phyloP scores from a whole-genome alignment of 306 rosid genomes.

The Mimosa pudica region DNA sequence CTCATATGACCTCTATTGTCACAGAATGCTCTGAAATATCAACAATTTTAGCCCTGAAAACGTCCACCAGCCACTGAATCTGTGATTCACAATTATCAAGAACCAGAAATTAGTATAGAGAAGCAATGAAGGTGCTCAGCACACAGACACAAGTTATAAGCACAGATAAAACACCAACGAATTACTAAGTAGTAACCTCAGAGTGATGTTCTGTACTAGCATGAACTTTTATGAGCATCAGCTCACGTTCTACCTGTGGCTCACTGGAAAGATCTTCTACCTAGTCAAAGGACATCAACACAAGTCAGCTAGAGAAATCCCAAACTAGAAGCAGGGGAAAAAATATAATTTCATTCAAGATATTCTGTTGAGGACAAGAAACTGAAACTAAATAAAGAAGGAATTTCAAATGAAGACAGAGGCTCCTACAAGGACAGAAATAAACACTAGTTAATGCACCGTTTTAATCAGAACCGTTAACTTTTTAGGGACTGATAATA shows the following conservation, averaged over 20 bases:
- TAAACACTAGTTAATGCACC: neutral
- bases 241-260: slow-evolving; percentile 83
- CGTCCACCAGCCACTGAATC: slow-evolving; percentile 81
- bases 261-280: slow-evolving; percentile 76
- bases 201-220: slow-evolving; percentile 52
- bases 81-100: slow-evolving; percentile 47
- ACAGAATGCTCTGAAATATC: slow-evolving; percentile 71
- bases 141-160: neutral
- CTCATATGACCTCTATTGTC: slow-evolving; percentile 66
- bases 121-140: slow-evolving; percentile 19
- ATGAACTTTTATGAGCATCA: slow-evolving; percentile 71
- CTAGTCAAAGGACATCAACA: slow-evolving; percentile 36
- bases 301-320: slow-evolving; percentile 18
- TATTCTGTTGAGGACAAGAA: neutral
- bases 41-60: slow-evolving; percentile 74
- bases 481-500: neutral
- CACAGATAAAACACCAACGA: slow-evolving; percentile 7
- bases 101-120: slow-evolving; percentile 21
- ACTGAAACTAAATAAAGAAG: neutral
- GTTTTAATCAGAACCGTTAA: neutral
- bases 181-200: slow-evolving; percentile 50
- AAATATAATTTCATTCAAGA: neutral
- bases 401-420: neutral
- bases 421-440: neutral
- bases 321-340: neutral